phyloP scores from a whole-genome alignment of 2,329 filamentous ascomycete species.

The Volutella citrinella region DNA sequence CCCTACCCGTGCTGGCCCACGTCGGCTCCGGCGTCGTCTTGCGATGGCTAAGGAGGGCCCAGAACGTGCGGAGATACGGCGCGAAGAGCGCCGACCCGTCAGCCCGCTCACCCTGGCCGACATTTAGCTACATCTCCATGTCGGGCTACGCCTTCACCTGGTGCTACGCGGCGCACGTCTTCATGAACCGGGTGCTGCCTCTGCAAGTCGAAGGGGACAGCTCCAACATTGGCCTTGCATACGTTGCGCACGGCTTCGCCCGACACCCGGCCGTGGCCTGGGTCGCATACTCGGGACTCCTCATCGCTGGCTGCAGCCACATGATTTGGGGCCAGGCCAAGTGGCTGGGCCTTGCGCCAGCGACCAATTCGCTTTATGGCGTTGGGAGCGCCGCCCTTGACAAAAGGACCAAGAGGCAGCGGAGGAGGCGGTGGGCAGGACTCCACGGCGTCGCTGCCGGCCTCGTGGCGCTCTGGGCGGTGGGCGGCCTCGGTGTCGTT shows the following conservation, averaged over 20 bases:
- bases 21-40: constrained; percentile 73
- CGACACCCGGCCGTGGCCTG: constrained; percentile 65
- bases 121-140: constrained; percentile 64
- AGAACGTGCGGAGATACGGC: constrained; percentile 73
- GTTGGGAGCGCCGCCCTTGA: constrained; percentile 43
- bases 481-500: constrained; percentile 75
- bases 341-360: constrained; percentile 68
- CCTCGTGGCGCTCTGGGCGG: constrained; percentile 70
- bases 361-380: constrained; percentile 44
- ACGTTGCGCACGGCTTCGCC: constrained; percentile 81
- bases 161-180: constrained; percentile 67
- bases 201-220: constrained; percentile 76
- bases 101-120: constrained; percentile 57
- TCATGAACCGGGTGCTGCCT: constrained; percentile 74
- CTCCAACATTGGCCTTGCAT: constrained; percentile 80
- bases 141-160: constrained; percentile 70
- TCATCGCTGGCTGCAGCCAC: constrained; percentile 69
- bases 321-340: constrained; percentile 82
- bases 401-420: constrained; percentile 48
- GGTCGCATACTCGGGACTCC: constrained; percentile 64
- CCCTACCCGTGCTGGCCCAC: constrained; percentile 71
- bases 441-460: constrained; percentile 64
- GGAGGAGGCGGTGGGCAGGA: constrained; percentile 65
- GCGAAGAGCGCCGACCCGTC: constrained; percentile 46
- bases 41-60: constrained; percentile 69